Conservation (phyloP, 1,284 basidiomycete genomes). For the Vanrija sp. region DNA sequence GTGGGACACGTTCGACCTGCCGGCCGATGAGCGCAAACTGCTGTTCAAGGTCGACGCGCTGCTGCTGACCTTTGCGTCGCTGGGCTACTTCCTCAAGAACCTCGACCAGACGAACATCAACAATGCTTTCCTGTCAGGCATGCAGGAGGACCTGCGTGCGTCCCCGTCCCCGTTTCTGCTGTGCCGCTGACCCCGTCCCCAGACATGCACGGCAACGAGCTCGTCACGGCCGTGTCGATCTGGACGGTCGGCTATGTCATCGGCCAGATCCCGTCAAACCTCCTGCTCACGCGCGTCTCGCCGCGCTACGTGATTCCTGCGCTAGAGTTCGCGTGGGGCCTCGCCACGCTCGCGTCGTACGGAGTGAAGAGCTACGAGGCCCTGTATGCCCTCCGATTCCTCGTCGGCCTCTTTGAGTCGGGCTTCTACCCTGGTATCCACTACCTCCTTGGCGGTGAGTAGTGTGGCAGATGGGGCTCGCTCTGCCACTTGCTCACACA, state of each 20-base stretch:
- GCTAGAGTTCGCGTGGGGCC: constrained; percentile 39
- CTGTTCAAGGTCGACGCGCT: constrained; percentile 42
- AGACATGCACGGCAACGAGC: constrained; percentile 32
- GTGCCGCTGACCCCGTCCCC: constrained; percentile 16
- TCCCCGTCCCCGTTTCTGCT: no score
- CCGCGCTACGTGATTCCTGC: constrained; percentile 36
- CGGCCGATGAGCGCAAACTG: constrained; percentile 29
- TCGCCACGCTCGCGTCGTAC: constrained; percentile 35
- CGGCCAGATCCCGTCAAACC: constrained; percentile 38
- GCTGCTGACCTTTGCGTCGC: constrained; percentile 37
- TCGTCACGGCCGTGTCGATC: constrained; percentile 34
- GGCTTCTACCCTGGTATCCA: constrained; percentile 40
- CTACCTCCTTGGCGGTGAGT: constrained; percentile 28
- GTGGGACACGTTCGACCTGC: constrained; percentile 41
- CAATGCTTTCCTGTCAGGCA: constrained; percentile 27
- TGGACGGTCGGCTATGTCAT: constrained; percentile 42
- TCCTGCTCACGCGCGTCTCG: constrained; percentile 37
- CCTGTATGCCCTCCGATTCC: constrained; percentile 32
- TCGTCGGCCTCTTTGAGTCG: constrained; percentile 34
- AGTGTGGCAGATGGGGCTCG: no score
- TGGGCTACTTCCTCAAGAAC: constrained; percentile 41
- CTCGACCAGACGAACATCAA: constrained; percentile 36
- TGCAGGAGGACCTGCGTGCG: constrained; percentile 12
- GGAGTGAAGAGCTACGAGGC: constrained; percentile 21
- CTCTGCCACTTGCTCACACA: not conserved